phyloP scores from a whole-genome alignment of 805 yeast genomes.

The Kodamaea kakaduensis region DNA sequence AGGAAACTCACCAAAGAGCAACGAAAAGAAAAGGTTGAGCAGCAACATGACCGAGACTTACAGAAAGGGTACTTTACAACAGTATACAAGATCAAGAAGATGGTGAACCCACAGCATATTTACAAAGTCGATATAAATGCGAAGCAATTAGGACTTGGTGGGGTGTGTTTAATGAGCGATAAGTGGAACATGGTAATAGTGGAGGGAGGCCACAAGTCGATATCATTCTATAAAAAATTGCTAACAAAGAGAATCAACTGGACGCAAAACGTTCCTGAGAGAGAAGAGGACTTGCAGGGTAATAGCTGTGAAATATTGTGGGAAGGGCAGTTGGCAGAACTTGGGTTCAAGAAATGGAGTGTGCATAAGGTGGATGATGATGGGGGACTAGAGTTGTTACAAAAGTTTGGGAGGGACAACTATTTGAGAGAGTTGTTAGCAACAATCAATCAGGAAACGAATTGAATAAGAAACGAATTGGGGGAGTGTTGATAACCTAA shows the following conservation, averaged over 20 bases:
- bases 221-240: conserved; percentile 61
- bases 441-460: no score
- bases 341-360: conserved; percentile 67
- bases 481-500: no score
- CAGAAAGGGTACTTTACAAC: conserved; percentile 49
- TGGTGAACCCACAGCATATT: conserved; percentile 61
- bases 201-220: conserved; percentile 66
- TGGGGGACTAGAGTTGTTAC: conserved; percentile 47
- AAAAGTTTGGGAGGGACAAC: conserved; percentile 50
- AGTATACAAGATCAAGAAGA: conserved; percentile 53
- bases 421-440: conserved; percentile 51
- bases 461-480: no score
- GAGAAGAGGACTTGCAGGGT: conserved; percentile 37
- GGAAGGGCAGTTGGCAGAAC: conserved; percentile 61
- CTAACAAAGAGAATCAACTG: conserved; percentile 63
- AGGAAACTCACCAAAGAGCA: conserved; percentile 62
- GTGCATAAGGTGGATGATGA: conserved; percentile 49
- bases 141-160: conserved; percentile 62
- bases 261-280: no score
- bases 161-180: conserved; percentile 50
- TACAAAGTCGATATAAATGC: conserved; percentile 81
- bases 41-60: conserved; percentile 43
- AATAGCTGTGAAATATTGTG: conserved; percentile 42
- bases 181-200: conserved; percentile 58
- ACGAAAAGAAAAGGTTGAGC: conserved; percentile 44